These are phyloP conservation scores for Cystobasidiaceae sp. DNA, from an alignment of 1,284 basidiomycete species.

Conservation along the genomic window DNA sequence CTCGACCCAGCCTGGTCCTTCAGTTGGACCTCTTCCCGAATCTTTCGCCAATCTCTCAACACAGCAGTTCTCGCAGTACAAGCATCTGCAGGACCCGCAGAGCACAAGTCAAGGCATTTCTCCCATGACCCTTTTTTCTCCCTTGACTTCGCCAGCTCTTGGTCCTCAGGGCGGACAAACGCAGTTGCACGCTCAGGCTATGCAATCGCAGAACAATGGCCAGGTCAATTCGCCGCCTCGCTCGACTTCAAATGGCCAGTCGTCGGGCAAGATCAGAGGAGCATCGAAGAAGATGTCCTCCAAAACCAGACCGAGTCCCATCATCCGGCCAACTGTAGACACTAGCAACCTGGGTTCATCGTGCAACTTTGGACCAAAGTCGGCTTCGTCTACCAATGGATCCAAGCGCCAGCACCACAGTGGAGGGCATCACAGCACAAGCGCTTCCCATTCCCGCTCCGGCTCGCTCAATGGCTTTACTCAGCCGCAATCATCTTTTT, in stretches of 20 bases:
- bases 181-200: neutral
- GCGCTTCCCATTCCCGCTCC: no score
- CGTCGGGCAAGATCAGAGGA: slow-evolving; percentile 14
- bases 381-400: no score
- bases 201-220: neutral
- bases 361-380: no score
- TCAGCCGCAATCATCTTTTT: no score
- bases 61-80: slow-evolving; percentile 18
- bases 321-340: slow-evolving; percentile 23
- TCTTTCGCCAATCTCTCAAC: slow-evolving; percentile 20
- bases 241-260: neutral
- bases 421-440: no score
- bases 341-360: no score
- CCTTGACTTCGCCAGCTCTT: slow-evolving; percentile 56
- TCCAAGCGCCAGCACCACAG: no score
- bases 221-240: neutral
- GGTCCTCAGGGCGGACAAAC: slow-evolving; percentile 3
- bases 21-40: slow-evolving; percentile 28
- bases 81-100: slow-evolving; percentile 9
- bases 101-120: slow-evolving; percentile 45
- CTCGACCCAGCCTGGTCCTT: slow-evolving; percentile 24
- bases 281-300: slow-evolving; percentile 28
- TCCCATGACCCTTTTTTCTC: slow-evolving; percentile 54
- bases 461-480: no score
- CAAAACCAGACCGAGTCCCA: slow-evolving; percentile 30